Evolutionary conservation across 2,329 filamentous ascomycete species (phyloP).

Genomic region (Keithomyces neogunnii): DNA sequence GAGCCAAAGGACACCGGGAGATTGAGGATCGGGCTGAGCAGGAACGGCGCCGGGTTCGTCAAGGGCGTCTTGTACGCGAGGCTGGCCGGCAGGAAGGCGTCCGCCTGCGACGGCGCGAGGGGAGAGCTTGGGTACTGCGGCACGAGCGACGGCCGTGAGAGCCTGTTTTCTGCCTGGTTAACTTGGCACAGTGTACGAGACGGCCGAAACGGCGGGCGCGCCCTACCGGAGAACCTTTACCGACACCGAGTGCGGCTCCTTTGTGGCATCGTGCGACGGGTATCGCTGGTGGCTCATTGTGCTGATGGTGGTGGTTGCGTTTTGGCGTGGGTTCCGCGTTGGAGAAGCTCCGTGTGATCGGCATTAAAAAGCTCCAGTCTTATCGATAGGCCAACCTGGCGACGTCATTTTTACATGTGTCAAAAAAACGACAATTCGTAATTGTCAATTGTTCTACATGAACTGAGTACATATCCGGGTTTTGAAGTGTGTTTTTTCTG

Average conservation of each 20-base stretch:
- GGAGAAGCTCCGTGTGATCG: too few species aligned
- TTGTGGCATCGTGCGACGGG: constrained; percentile 48
- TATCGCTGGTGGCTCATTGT: constrained; percentile 51
- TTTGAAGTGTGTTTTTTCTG: too few species aligned
- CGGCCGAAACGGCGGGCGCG: not conserved
- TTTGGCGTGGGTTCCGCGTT: not conserved
- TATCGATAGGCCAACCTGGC: constrained; percentile 5
- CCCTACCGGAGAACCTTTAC: constrained; percentile 64
- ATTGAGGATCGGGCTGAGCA: constrained; percentile 61
- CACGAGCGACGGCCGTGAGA: constrained; percentile 74
- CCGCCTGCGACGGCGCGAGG: constrained; percentile 26
- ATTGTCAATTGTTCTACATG: too few species aligned
- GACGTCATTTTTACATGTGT: not conserved
- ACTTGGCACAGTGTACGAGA: not conserved
- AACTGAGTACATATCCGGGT: too few species aligned
- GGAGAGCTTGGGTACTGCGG: constrained; percentile 56
- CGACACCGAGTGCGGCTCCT: constrained; percentile 72
- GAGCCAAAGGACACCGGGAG: constrained; percentile 88
- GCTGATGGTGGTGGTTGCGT: not conserved
- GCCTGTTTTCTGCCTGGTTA: constrained; percentile 35
- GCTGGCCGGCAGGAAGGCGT: constrained; percentile 51
- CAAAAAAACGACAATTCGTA: too few species aligned
- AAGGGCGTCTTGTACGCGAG: constrained; percentile 54
- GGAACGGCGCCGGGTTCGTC: constrained; percentile 46
- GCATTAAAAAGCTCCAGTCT: not conserved